phyloP scores from a whole-genome alignment of 2,329 filamentous ascomycete species.

The Neoscytalidium dimidiatum region DNA sequence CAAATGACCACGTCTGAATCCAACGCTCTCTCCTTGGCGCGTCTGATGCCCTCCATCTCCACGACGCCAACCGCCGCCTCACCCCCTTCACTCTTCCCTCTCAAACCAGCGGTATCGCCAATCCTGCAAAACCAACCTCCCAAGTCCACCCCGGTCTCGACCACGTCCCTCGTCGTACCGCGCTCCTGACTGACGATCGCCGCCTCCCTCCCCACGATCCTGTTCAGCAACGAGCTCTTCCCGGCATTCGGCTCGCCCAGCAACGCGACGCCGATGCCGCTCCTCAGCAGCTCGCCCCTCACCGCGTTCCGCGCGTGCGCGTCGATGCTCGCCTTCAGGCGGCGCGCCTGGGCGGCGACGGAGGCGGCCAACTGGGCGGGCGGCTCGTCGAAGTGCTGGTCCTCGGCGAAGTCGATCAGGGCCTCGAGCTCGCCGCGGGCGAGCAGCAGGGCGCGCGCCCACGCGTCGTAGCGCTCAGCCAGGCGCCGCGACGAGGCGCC shows the following conservation, averaged over 20 bases:
- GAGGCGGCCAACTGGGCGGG: slow-evolving; percentile 70
- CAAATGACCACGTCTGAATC: slow-evolving; percentile 85
- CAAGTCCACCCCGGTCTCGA: slow-evolving; percentile 88
- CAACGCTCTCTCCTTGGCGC: slow-evolving; percentile 77
- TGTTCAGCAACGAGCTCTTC: slow-evolving; percentile 91
- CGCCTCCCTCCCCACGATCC: slow-evolving; percentile 85
- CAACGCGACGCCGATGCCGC: slow-evolving; percentile 82
- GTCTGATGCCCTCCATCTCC: slow-evolving; percentile 86
- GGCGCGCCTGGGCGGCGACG: slow-evolving; percentile 65
- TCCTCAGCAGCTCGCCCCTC: slow-evolving; percentile 78
- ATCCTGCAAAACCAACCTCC: slow-evolving; percentile 90
- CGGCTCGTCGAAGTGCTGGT: slow-evolving; percentile 94
- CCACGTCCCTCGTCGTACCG: slow-evolving; percentile 89
- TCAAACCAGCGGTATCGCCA: slow-evolving; percentile 90
- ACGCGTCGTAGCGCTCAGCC: slow-evolving; percentile 75
- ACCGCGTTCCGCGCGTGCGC: slow-evolving; percentile 76
- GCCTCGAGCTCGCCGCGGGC: slow-evolving; percentile 92
- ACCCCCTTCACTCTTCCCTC: slow-evolving; percentile 34
- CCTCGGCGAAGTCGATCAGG: slow-evolving; percentile 94
- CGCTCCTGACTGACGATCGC: slow-evolving; percentile 93
- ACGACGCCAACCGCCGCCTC: slow-evolving; percentile 63
- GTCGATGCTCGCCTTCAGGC: slow-evolving; percentile 64
- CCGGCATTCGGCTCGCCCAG: slow-evolving; percentile 91
- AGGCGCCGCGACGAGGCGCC: slow-evolving; percentile 68
- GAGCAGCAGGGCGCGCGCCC: slow-evolving; percentile 74